A percentile compares a stretch with the other conserved stretches of the same genome.
phyloP scores from a whole-genome alignment of 805 yeast genomes.

The Candida chilensis region DNA sequence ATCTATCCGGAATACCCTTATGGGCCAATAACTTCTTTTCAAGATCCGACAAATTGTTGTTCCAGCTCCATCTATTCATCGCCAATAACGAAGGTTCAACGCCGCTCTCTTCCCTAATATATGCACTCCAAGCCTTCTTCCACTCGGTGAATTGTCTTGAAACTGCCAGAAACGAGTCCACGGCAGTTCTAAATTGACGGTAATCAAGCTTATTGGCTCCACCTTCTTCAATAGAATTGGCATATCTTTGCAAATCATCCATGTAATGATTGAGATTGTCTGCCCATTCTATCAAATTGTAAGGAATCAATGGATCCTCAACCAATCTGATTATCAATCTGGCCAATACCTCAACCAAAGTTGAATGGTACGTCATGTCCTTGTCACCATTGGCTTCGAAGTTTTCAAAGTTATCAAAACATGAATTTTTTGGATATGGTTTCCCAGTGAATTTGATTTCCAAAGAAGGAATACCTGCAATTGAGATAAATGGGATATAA shows the following conservation, averaged over 20 bases:
- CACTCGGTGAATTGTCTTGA: slow-evolving; percentile 45
- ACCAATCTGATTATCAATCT: slow-evolving; percentile 46
- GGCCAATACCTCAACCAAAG: slow-evolving; percentile 47
- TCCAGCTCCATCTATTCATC: slow-evolving; percentile 74
- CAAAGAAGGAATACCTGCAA: slow-evolving; percentile 62
- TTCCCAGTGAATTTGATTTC: slow-evolving; percentile 41
- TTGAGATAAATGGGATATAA: slow-evolving; percentile 56
- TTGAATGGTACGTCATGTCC: slow-evolving; percentile 43
- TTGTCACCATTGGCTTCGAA: slow-evolving; percentile 46
- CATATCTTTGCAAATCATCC: slow-evolving; percentile 35
- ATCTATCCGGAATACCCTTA: slow-evolving; percentile 37
- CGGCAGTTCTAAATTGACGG: slow-evolving; percentile 12
- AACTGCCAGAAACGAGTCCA: slow-evolving; percentile 27
- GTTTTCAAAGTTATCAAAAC: slow-evolving; percentile 56
- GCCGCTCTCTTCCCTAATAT: slow-evolving; percentile 28
- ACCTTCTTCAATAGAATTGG: slow-evolving; percentile 12
- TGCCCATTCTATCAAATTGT: slow-evolving; percentile 40
- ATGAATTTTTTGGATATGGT: slow-evolving; percentile 42
- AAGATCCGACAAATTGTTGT: slow-evolving; percentile 49
- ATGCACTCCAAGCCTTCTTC: slow-evolving; percentile 54
- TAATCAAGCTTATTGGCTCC: slow-evolving; percentile 10
- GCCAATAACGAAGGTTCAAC: slow-evolving; percentile 68
- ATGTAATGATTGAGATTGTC: slow-evolving; percentile 30
- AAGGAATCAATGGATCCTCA: slow-evolving; percentile 74
- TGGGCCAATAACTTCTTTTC: slow-evolving; percentile 42